Percentiles rank a stretch among this genome's conserved stretches.
Evolutionary conservation across 495 filamentous ascomycete species (phyloP).

Genomic region (Geoglossum glabrum): DNA sequence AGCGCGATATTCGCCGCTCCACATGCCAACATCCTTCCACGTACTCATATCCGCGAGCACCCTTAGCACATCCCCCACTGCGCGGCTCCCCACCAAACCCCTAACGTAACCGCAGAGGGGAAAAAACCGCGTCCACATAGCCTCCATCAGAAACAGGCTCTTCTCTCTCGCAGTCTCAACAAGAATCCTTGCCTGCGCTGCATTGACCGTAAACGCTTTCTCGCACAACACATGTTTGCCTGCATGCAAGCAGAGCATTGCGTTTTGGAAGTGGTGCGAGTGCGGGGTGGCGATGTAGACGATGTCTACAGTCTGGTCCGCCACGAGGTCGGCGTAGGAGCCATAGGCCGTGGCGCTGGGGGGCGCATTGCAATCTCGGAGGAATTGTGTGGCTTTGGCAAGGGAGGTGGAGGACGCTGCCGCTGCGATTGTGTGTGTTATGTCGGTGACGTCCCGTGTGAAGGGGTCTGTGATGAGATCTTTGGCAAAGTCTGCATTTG

Average conservation of each 20-base stretch:
- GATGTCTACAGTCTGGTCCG: conserved; percentile 64
- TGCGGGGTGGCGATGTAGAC: conserved; percentile 89
- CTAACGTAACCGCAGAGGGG: conserved; percentile 60
- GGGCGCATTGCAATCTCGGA: conserved; percentile 20
- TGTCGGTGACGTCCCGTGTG: conserved; percentile 46
- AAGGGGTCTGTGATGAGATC: conserved; percentile 68
- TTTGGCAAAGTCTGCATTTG: conserved; percentile 42
- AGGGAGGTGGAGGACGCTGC: conserved; percentile 62
- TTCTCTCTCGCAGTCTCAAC: conserved; percentile 55
- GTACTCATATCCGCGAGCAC: conserved; percentile 57
- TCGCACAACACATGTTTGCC: conserved; percentile 86
- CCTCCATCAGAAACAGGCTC: conserved; percentile 89
- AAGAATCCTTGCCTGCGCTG: conserved; percentile 55
- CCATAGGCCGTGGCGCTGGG: conserved; percentile 54
- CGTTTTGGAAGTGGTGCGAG: conserved; percentile 88
- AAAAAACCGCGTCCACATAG: conserved; percentile 89
- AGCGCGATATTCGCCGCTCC: conserved; percentile 50
- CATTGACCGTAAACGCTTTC: conserved; percentile 84
- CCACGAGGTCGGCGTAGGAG: conserved; percentile 59
- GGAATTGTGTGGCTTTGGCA: conserved; percentile 48
- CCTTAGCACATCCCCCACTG: conserved; percentile 55
- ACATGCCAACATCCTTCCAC: conserved; percentile 28
- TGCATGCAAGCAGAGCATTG: conserved; percentile 58
- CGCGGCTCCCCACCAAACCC: conserved; percentile 43
- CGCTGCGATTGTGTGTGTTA: conserved; percentile 60